Evolutionary conservation across 208 protist species (phyloP), one percentile per base, ranked within the genome.

Genomic region (Leishmania lainsoni): DNA sequence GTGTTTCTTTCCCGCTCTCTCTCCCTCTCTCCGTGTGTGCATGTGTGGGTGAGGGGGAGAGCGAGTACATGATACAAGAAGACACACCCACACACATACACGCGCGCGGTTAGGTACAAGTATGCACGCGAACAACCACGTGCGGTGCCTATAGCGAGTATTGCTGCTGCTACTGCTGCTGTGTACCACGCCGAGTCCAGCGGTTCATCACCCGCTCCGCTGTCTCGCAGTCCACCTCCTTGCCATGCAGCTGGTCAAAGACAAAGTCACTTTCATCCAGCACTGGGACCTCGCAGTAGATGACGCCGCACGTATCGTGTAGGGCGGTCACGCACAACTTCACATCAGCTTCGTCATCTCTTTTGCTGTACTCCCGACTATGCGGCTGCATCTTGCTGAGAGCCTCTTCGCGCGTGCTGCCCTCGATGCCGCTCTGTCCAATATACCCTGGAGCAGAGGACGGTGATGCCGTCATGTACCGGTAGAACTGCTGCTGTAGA

Each of bases 221-320:
- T 72, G 85, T 81, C 16, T 87, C 91, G 8, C 20, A 80, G 26
- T 90, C 87, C 10, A 95, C 78, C 17, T 72, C 61, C 66, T 87
- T 71, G 2, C 93, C 93, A 65, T 91, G 66, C 22, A 95, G 85
- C 61, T 81, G 42, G 51, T 91, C 83, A 83, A 94, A 97, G 49
- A 85, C 29, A 79, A 87, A 94, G n/a, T 87, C 93, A 68, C 86
- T 88, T 58, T 88, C 85, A 80, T 94, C 93, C 2, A 81, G 32
- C 29, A 26, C 42, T 8, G 91, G 89, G 48, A 97, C 80, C 70
- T 93, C 90, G 75, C 90, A 93, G 80, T 94, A 89, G 35, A 89
- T 75, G 26, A 97, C 89, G 74, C 92, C 91, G 20, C 93, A 76
- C 39, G 71, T 74, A 12, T 76, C 75, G 51, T 89, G 89, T 29